Base-by-base conservation (phyloP, 2,329 filamentous ascomycete species). In the Neonectria neomacrospora region DNA sequence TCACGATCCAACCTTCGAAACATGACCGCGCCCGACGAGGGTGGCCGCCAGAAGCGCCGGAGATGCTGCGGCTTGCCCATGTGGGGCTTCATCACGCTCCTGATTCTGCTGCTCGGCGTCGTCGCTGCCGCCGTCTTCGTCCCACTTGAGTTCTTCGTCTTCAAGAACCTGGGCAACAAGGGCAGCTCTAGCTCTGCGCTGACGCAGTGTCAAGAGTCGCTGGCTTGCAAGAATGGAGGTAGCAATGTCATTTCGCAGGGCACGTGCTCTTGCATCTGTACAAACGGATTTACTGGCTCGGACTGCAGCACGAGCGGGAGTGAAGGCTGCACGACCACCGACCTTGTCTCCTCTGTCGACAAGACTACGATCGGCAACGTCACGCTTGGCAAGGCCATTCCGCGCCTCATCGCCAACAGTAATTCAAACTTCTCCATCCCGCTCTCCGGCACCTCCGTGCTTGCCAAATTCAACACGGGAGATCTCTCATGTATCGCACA, bases 221-320 rank as follows among this genome's bases (percentile, higher is more conserved):
- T 91, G 14, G 84, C 82, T 0, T 97, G 95, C 74, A 80, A 86
- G 55, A 97, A 98, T 67, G 93, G 93, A 10, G 95, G 95, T 28
- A 89, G 90, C 18, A 94, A 90, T 58, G 86, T 95, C 16, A 78
- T 93, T 20, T 87, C 85, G 16, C 82, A 87, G 60, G 86, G 87
- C 3, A 81, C 85, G 20, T 98, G 95, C 79, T 90, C 90, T 12
- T 99, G 95, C 76, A 88, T 97, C 45, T 99, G 95, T 78, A 88
- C 90, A 22, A 94, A 96, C 71, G 93, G 94, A 1, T 98, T 95
- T 76, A 94, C 91, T 0, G 85, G 86, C 14, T 78, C 80, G 22
- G 81, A 85, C 63, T 88, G 86, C 73, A 82, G 81, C 5, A 76
- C 78, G 23, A 75, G 78, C 2, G 82, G 81, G 52, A 76, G 81